Conservation (phyloP, 2,329 filamentous ascomycete species). For the Aspergillus thermomutatus region DNA sequence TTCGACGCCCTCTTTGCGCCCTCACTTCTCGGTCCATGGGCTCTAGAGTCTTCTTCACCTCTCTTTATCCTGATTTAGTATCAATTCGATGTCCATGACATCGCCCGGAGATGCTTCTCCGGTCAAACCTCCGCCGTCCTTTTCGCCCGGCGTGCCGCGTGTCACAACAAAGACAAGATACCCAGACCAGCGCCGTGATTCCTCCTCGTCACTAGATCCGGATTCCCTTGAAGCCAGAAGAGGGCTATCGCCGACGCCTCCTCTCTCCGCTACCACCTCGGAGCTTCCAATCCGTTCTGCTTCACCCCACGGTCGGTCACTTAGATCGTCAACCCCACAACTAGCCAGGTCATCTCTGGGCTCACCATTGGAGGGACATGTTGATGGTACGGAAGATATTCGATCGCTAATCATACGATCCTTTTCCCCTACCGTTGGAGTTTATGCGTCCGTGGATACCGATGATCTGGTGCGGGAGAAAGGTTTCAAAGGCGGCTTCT, state of each 20-base stretch:
- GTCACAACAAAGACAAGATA: constrained; percentile 59
- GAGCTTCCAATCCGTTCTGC: constrained; percentile 65
- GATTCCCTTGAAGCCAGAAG: constrained; percentile 52
- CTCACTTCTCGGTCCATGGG: constrained; percentile 25
- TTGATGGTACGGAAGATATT: constrained; percentile 53
- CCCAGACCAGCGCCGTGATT: constrained; percentile 47
- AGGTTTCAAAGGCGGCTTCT: constrained; percentile 76
- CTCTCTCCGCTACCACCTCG: constrained; percentile 59
- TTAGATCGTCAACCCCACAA: constrained; percentile 52
- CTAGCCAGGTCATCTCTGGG: constrained; percentile 46
- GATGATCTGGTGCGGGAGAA: constrained; percentile 77
- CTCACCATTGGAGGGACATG: constrained; percentile 51
- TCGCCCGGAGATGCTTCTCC: constrained; percentile 62
- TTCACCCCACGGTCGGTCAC: constrained; percentile 62
- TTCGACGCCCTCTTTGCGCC: neutral
- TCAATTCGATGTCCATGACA: constrained; percentile 59
- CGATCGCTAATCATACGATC: constrained; percentile 70
- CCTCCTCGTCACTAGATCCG: constrained; percentile 43
- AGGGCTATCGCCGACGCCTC: constrained; percentile 54
- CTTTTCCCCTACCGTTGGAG: constrained; percentile 83
- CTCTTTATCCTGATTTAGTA: constrained; percentile 19
- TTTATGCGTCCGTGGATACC: constrained; percentile 83
- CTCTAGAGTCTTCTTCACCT: constrained; percentile 19
- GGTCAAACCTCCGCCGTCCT: constrained; percentile 65
- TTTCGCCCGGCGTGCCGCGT: constrained; percentile 64